phyloP scores from a whole-genome alignment of 2,329 filamentous ascomycete species.

The Monosporascus sp. region DNA sequence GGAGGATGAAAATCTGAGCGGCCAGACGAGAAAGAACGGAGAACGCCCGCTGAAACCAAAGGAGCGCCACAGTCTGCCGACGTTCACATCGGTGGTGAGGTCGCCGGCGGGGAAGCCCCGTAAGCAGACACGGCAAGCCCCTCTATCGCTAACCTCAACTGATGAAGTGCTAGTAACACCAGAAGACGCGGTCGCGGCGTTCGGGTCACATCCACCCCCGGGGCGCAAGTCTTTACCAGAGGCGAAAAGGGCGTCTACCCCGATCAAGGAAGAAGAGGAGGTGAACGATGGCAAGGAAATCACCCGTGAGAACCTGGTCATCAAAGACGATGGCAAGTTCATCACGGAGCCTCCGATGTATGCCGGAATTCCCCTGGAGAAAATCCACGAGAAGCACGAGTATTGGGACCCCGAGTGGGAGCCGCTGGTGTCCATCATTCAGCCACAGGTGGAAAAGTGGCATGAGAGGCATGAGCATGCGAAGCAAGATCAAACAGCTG shows the following conservation, averaged over 20 bases:
- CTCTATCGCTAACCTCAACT: conserved; percentile 4
- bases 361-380: conserved; percentile 46
- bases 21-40: conserved; percentile 2
- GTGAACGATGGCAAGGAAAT: conserved; percentile 32
- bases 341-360: conserved; percentile 49
- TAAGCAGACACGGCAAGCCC: conserved; percentile 1
- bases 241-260: conserved; percentile 18
- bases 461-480: conserved; percentile 37
- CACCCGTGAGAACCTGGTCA: conserved; percentile 37
- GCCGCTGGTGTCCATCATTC: conserved; percentile 37
- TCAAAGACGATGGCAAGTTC: conserved; percentile 44
- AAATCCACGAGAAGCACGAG: conserved; percentile 43
- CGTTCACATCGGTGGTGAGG: conserved; percentile 13
- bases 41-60: conserved; percentile 22
- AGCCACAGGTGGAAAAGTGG: conserved; percentile 42
- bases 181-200: conserved; percentile 13
- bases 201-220: conserved; percentile 21
- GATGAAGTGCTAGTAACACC: conserved; percentile 13
- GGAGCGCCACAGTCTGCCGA: conserved; percentile 24
- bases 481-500: conserved; percentile 18
- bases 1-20: conserved; percentile 5
- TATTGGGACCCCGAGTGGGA: conserved; percentile 55
- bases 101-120: conserved; percentile 11
- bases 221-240: conserved; percentile 26
- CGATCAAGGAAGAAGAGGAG: conserved; percentile 11